Evolutionary conservation across 2,329 filamentous ascomycete genomes (phyloP), one percentile per base, ranked within the genome.

Genomic region (Apiospora pterosperma): DNA sequence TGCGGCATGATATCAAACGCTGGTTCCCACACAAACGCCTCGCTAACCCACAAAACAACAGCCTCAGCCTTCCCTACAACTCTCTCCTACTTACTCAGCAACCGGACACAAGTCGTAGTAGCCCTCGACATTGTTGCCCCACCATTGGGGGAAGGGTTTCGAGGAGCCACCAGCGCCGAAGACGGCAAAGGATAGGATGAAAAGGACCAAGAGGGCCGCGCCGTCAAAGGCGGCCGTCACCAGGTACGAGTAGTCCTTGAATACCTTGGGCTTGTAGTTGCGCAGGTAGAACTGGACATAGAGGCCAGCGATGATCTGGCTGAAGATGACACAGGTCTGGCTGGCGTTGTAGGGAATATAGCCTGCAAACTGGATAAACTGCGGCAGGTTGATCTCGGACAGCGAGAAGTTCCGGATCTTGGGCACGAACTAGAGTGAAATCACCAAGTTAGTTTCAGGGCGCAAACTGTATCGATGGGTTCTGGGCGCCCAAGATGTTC

Each of bases 161-260:
- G 79, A 71, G 1, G 67, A 65, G 0, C 81, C 81, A 36, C 82
- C 81, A 3, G 82, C 83, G 0, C 84, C 84, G 63, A 86, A 85
- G 0, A 86, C 84, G 1, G 84, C 83, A 72, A 86, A 86, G 0
- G 83, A 85, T 14, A 86, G 73, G 44, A 86, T 81, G 62, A 86
- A 86, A 2, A 86, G 74, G 0, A 79, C 80, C 1, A 76, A 73
- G 4, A 85, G 75, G 65, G 77, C 79, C 8, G 79, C 84, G 11
- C 84, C 84, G 65, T 86, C 84, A 19, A 82, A 82, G 0, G 83
- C 83, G n/a, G 79, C 83, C 0, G 82, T 81, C 1, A 86, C 72
- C 8, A 86, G 71, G 71, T 86, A 86, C 21, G 79, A 81, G 69
- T 85, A 86, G 65, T 86, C 80, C 70, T 77, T 82, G 76, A 85